phyloP scores from a whole-genome alignment of 2,329 filamentous ascomycete genomes.

The Diaporthe batatas region DNA sequence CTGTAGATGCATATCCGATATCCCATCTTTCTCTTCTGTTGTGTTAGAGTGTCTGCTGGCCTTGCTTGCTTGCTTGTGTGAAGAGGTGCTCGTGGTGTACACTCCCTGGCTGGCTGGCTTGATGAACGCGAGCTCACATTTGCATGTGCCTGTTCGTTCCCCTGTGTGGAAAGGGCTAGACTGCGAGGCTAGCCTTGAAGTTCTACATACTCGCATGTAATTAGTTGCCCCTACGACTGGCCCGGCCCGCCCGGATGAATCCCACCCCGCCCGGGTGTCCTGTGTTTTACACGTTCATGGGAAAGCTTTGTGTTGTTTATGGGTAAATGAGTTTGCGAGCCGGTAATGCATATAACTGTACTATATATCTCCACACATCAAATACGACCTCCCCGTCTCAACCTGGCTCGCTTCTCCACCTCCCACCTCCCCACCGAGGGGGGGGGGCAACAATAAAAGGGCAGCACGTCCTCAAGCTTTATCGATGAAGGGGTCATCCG shows the following conservation, averaged over 20 bases:
- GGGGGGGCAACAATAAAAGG: too few species aligned
- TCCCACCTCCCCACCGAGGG: too few species aligned
- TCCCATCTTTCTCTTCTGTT: conserved; percentile 10
- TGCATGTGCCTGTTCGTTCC: background rate
- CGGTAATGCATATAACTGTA: background rate
- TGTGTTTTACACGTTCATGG: too few species aligned
- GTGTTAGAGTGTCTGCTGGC: background rate
- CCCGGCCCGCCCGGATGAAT: too few species aligned
- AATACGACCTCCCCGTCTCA: background rate
- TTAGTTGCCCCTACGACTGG: too few species aligned
- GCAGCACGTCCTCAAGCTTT: too few species aligned
- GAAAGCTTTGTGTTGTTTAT: background rate
- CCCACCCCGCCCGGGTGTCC: too few species aligned
- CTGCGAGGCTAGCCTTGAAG: too few species aligned
- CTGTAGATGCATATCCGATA: conserved; percentile 19
- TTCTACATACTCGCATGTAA: too few species aligned
- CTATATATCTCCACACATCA: background rate
- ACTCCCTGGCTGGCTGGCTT: background rate
- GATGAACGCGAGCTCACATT: background rate
- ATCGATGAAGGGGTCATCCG: too few species aligned
- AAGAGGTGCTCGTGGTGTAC: background rate
- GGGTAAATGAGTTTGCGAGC: background rate
- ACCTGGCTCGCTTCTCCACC: too few species aligned
- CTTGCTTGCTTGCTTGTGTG: background rate
- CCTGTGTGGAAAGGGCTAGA: background rate